Evolutionary conservation across 2,329 filamentous ascomycete species (phyloP), one percentile per base, ranked within the genome.

Genomic region (Hymenoscyphus occultus): DNA sequence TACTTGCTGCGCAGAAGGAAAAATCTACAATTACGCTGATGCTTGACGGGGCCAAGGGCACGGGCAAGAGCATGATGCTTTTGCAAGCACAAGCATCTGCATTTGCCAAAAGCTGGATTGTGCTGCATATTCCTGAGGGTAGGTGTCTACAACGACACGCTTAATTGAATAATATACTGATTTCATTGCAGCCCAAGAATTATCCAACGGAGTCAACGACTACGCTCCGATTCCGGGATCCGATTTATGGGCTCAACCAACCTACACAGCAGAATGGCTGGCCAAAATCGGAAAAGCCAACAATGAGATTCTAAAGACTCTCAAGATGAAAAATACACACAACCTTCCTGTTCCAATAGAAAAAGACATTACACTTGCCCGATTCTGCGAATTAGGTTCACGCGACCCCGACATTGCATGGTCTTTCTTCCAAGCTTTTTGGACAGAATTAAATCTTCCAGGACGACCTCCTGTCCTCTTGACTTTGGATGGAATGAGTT

Each of bases 71-170:
- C 76, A 86, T 95, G 71, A 79, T 96, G 73, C 78, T 96, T 73
- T 81, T 97, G 57, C 93, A 98, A 79, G 90, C 90, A 48, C 86
- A 96, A 84, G 82, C 90, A 19, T 89, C 93, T 78, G 94, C 87
- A 1, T 88, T 94, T 70, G 76, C 93, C 73, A 92, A 92, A 76
- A 84, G 90, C 35, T 98, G 93, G 92, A 83, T 97, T 56, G 93
- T 98, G 58, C 83, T 99, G 65, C 90, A 91, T 74, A 84, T 98
- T 61, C 93, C 95, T 45, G 93, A 99, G 80, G 90, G 93, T 96
- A 82, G 72, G 83, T 73, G 61, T 12, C 6, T 56, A 39, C 54
- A 4, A 10, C 6, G 48, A 28, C 48, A 54, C 48, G 12, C 4
- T 28, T 28, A 10, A 3, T 13, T 28, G 10, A 28, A 54, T 13